Percentiles rank a stretch among this genome's conserved stretches.
Conservation (phyloP, 352 stramenopile genomes). For the Phytophthora parvispora region DNA sequence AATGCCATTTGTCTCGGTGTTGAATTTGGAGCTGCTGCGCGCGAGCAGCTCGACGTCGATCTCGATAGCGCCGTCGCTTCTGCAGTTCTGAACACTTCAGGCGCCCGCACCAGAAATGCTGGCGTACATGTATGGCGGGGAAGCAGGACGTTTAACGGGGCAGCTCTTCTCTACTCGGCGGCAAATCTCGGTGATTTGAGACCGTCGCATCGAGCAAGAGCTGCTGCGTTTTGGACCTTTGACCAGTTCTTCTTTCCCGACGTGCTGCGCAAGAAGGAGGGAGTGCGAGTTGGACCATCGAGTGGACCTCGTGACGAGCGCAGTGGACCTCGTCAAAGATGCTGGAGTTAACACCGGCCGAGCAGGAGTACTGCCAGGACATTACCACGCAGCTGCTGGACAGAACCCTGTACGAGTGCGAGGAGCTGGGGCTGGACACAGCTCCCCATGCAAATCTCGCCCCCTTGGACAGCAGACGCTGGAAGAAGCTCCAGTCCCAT, state of each 20-base stretch:
- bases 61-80: neutral
- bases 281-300: neutral
- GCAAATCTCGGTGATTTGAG: neutral
- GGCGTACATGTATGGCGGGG: neutral
- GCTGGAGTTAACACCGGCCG: conserved; percentile 18
- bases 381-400: conserved; percentile 30
- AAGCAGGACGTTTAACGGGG: neutral
- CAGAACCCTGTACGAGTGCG: conserved; percentile 30
- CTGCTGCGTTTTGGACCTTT: conserved; percentile 14
- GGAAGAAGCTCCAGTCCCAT: conserved; percentile 37
- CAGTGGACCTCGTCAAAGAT: conserved; percentile 13
- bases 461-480: conserved; percentile 16
- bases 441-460: conserved; percentile 9
- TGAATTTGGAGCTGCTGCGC: no score
- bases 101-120: neutral
- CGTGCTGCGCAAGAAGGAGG: neutral
- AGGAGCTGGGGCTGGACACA: conserved; percentile 21
- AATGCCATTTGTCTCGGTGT: no score
- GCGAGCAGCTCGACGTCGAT: no score
- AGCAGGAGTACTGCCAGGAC: conserved; percentile 27
- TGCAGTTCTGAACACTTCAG: neutral
- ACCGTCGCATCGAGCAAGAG: conserved; percentile 12
- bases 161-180: neutral
- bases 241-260: conserved; percentile 8
- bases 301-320: neutral